A percentile compares a stretch with the other conserved stretches of the same genome.
phyloP scores from a whole-genome alignment of 768 basidiomycete genomes.

The Termitomyces sp. region DNA sequence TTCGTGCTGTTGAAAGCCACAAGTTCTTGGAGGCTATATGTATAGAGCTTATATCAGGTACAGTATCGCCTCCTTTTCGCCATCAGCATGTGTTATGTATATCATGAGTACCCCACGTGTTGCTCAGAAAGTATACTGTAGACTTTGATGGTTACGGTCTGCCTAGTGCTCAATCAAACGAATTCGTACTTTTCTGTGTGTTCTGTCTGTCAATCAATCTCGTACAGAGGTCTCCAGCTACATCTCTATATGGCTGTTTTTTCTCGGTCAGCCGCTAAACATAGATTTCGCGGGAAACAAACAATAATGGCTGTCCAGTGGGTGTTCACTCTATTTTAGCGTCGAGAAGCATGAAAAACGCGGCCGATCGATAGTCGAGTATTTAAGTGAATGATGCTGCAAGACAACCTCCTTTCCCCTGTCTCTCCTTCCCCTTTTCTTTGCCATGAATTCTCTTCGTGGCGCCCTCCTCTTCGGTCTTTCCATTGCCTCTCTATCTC shows the following conservation, averaged over 20 bases:
- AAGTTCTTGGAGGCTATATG: too few species aligned
- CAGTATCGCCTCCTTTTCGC: conserved; percentile 6
- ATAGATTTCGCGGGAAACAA: conserved; percentile 1
- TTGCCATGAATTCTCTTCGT: conserved; percentile 11
- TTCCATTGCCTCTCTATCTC: conserved; percentile 26
- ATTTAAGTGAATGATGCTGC: not conserved
- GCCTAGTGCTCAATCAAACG: not conserved
- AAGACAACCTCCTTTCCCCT: not conserved
- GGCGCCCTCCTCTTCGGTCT: conserved; percentile 21
- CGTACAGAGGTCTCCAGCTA: not conserved
- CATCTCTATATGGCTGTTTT: too few species aligned
- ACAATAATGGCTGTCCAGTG: conserved; percentile 2
- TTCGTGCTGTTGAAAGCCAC: not conserved
- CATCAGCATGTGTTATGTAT: not conserved
- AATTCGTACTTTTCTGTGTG: not conserved
- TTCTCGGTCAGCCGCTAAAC: not conserved
- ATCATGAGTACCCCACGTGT: conserved; percentile 3
- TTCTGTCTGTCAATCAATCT: not conserved
- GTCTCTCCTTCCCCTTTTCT: conserved; percentile 4
- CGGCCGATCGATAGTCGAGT: conserved; percentile 11
- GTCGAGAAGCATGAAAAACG: conserved; percentile 17
- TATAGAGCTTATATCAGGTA: not conserved
- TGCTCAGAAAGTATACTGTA: not conserved
- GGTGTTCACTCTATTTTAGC: conserved; percentile 13
- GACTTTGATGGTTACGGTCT: too few species aligned